phyloP scores from a whole-genome alignment of 2,329 filamentous ascomycete genomes.

The Mollisiaceae sp. region DNA sequence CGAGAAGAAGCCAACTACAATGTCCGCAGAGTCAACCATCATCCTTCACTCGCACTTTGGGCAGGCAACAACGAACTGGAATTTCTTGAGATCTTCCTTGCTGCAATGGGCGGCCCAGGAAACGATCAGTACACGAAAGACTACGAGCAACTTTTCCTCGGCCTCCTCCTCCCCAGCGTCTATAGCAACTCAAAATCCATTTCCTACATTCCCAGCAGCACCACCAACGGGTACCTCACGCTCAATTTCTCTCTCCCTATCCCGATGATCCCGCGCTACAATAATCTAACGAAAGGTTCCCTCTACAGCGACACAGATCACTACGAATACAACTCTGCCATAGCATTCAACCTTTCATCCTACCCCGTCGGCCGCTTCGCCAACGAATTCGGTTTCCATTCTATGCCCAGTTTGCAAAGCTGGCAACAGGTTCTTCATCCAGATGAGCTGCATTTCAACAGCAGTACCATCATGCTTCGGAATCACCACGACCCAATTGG shows the following conservation, averaged over 20 bases:
- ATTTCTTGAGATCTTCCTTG: conserved; percentile 54
- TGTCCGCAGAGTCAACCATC: conserved; percentile 64
- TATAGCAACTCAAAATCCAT: conserved; percentile 64
- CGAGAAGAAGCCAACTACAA: conserved; percentile 62
- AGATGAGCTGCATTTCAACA: conserved; percentile 62
- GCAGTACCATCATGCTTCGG: conserved; percentile 56
- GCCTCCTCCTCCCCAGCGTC: conserved; percentile 58
- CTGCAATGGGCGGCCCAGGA: conserved; percentile 34
- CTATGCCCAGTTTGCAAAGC: conserved; percentile 63
- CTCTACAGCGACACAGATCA: conserved; percentile 66
- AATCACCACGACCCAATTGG: conserved; percentile 64
- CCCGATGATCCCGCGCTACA: conserved; percentile 61
- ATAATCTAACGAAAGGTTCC: conserved; percentile 55
- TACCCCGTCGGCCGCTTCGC: conserved; percentile 65
- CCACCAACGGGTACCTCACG: conserved; percentile 61
- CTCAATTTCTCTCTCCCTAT: conserved; percentile 58
- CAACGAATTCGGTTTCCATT: conserved; percentile 68
- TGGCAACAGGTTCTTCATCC: conserved; percentile 60
- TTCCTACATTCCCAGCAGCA: conserved; percentile 64
- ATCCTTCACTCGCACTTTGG: conserved; percentile 60
- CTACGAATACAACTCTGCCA: conserved; percentile 60
- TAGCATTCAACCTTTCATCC: conserved; percentile 58
- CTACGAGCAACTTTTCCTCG: conserved; percentile 64
- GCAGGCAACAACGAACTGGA: conserved; percentile 65
- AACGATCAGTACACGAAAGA: conserved; percentile 42